phyloP scores from a whole-genome alignment of 306 rosid genomes.

The Corylus americana region DNA sequence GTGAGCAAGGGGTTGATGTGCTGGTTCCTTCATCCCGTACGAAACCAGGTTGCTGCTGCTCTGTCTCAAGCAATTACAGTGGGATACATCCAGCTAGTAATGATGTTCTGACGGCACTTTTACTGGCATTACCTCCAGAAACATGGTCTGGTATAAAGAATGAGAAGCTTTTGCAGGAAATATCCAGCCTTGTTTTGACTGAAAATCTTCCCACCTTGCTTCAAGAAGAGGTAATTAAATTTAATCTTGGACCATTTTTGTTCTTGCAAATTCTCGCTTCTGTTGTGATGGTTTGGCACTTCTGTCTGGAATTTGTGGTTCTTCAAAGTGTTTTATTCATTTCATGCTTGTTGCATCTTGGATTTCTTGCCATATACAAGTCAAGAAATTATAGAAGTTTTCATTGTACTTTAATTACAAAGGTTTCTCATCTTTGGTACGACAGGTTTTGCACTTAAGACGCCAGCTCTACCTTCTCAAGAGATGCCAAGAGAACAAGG shows the following conservation, averaged over 20 bases:
- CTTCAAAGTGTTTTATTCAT: no score
- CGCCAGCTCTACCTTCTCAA: conserved; percentile 79
- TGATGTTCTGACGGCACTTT: conserved; percentile 81
- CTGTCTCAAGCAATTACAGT: conserved; percentile 42
- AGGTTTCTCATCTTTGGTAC: conserved; percentile 14
- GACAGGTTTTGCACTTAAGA: conserved; percentile 83
- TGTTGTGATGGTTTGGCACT: neutral
- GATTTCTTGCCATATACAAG: neutral
- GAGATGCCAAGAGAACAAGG: conserved; percentile 77
- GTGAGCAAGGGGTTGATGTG: conserved; percentile 71
- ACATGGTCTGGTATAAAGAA: conserved; percentile 82
- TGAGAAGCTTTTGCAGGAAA: conserved; percentile 54
- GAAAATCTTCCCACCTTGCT: conserved; percentile 78
- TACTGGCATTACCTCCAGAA: conserved; percentile 72
- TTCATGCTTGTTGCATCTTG: no score
- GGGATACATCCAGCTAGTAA: conserved; percentile 70
- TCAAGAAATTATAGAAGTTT: neutral
- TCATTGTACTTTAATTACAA: conserved; percentile 4
- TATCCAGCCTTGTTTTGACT: conserved; percentile 55
- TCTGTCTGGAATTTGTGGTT: neutral
- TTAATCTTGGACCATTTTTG: neutral
- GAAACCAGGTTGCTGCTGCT: conserved; percentile 46
- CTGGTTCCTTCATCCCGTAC: conserved; percentile 68
- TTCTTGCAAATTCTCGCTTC: neutral
- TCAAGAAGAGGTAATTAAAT: conserved; percentile 81